Base-by-base conservation (phyloP, 179 eudicot genomes). In the Beta macrorhiza region DNA sequence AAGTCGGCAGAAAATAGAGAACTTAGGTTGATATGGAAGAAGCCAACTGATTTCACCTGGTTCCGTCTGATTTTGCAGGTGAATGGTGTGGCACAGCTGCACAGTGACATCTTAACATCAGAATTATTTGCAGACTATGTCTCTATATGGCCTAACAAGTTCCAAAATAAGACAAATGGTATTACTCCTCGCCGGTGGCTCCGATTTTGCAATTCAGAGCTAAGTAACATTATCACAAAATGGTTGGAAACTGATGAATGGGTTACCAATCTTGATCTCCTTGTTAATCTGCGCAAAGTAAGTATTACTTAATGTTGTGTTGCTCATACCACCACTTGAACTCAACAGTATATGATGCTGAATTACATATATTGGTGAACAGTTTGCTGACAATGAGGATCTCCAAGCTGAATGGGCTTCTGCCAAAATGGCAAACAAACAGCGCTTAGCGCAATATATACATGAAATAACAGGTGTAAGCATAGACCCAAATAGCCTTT, bases 141-240 rank as follows among this genome's bases (percentile, higher is more conserved):
- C 72, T 92, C 97, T 49, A 84, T 94, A 82, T 96, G 99, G 99
- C 99, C 99, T 69, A 90, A 86, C 83, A 96, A 91, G 85, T 94
- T 96, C 85, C 99, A 96, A 88, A 96, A 96, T 76, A 96, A 96
- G 87, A 96, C 99, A 80, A 96, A 96, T 81, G 99, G 99, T 44
- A 94, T 96, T 72, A 96, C 99, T 85, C 99, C 99, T 85, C 94
- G 99, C 11, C 90, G 99, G 37, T 96, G 99, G 99, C 96, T 96
- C 72, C 85, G 83, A 56, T 96, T 96, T 87, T 96, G 99, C 88
- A 96, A 89, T 81, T 97, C 97, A 65, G 96, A 96, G 87, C 98
- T 92, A 62, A 96, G 98, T 82, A 84, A 84, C 51, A 92, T 92
- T 68, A 96, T 96, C 87, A 96, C 97, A 78, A 94, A 94, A 82